Percentiles rank a stretch among this genome's conserved stretches.
phyloP scores from a whole-genome alignment of 2,329 filamentous ascomycete genomes.

The Colletotrichum abscissum region DNA sequence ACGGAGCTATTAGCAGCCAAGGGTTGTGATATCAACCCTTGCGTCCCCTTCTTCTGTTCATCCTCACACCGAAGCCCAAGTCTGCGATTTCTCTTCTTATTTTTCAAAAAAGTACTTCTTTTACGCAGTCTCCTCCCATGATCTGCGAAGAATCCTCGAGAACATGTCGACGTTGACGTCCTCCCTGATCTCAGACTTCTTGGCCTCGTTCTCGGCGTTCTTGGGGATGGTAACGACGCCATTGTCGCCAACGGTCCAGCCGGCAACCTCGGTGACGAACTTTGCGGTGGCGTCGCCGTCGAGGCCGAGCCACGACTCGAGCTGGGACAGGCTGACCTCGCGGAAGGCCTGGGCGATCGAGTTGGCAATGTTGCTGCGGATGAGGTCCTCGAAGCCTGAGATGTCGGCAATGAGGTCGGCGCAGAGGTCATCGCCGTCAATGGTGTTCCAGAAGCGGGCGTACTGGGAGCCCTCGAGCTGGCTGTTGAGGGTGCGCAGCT shows the following conservation, averaged over 20 bases:
- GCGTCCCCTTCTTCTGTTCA: constrained; percentile 6
- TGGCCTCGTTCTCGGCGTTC: constrained; percentile 98
- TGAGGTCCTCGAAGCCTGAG: constrained; percentile 91
- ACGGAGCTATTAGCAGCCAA: constrained; percentile 32
- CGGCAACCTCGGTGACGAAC: constrained; percentile 86
- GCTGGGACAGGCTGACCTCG: constrained; percentile 74
- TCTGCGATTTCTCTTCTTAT: neutral
- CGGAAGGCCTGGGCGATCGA: constrained; percentile 86
- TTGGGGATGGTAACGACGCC: constrained; percentile 79
- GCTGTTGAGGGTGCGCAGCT: constrained; percentile 85
- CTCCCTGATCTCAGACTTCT: constrained; percentile 94
- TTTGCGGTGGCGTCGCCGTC: constrained; percentile 75
- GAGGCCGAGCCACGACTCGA: constrained; percentile 82
- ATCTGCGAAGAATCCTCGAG: constrained; percentile 80
- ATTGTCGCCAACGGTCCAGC: constrained; percentile 81
- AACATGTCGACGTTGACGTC: constrained; percentile 94
- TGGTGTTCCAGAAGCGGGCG: constrained; percentile 89
- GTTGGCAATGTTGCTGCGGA: constrained; percentile 89
- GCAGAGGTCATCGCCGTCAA: constrained; percentile 95
- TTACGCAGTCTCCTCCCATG: constrained; percentile 84
- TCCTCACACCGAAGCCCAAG: constrained; percentile 11
- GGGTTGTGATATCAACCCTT: constrained; percentile 12
- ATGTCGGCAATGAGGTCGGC: constrained; percentile 96
- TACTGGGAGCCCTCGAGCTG: constrained; percentile 94
- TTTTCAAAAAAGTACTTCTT: neutral